A percentile compares a stretch with the other conserved stretches of the same genome.
Conservation (phyloP, 2,329 filamentous ascomycete species). For the Hortaea sp. region DNA sequence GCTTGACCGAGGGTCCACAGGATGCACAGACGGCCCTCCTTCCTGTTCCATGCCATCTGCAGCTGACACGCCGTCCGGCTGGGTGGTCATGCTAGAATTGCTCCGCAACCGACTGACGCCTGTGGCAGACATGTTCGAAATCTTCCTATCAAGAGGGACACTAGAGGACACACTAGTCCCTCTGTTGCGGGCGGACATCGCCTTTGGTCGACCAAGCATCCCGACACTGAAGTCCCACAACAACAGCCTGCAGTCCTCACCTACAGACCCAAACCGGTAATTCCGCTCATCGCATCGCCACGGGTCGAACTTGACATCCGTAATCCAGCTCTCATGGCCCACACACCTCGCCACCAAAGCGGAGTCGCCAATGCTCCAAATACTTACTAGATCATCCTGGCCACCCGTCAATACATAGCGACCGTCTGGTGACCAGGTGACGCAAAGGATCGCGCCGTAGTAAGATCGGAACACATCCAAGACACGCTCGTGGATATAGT, state of each 20-base stretch:
- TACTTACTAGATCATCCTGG: conserved; percentile 90
- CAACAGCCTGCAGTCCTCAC: conserved; percentile 81
- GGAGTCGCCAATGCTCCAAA: conserved; percentile 81
- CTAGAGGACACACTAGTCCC: conserved; percentile 39
- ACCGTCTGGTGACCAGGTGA: conserved; percentile 95
- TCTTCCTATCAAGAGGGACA: conserved; percentile 37
- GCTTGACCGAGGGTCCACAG: conserved; percentile 72
- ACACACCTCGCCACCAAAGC: conserved; percentile 84
- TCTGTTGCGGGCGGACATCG: conserved; percentile 46
- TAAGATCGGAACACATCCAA: conserved; percentile 81
- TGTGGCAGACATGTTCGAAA: conserved; percentile 26
- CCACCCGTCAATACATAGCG: conserved; percentile 93
- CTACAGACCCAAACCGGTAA: conserved; percentile 92
- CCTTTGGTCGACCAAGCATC: conserved; percentile 87
- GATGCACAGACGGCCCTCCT: conserved; percentile 51
- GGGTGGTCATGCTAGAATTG: conserved; percentile 54
- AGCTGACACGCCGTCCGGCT: conserved; percentile 13
- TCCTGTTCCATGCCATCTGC: conserved; percentile 9
- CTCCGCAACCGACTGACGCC: conserved; percentile 55
- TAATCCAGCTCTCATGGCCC: conserved; percentile 93
- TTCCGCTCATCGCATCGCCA: conserved; percentile 95
- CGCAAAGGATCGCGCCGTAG: conserved; percentile 84
- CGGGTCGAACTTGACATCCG: conserved; percentile 84
- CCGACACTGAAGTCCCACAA: conserved; percentile 97
- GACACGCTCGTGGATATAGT: conserved; percentile 84